Evolutionary conservation across 805 yeast species (phyloP).

Genomic region (Lachancea meyersii): DNA sequence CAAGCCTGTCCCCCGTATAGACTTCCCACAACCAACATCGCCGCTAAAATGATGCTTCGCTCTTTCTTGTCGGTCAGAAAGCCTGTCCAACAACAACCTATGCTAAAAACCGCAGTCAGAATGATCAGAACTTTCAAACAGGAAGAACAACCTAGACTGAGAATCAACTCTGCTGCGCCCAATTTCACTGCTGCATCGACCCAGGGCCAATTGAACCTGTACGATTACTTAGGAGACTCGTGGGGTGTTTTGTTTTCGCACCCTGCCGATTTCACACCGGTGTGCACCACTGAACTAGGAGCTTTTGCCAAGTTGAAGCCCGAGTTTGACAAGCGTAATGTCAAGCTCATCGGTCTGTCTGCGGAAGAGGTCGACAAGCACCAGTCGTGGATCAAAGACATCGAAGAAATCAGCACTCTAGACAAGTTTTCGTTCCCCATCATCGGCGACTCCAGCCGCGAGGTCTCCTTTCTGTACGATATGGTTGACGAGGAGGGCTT

Average conservation of each 20-base stretch:
- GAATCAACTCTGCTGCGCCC: slow-evolving; percentile 84
- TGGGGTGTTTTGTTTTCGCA: slow-evolving; percentile 91
- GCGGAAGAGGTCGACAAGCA: slow-evolving; percentile 79
- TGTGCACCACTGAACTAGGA: slow-evolving; percentile 93
- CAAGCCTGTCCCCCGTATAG: too few species aligned
- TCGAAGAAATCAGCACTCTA: slow-evolving; percentile 73
- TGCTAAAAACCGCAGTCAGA: slow-evolving; percentile 26
- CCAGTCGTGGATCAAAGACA: slow-evolving; percentile 83
- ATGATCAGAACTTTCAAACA: slow-evolving; percentile 43
- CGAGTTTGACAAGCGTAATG: slow-evolving; percentile 78
- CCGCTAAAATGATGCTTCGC: slow-evolving; percentile 19
- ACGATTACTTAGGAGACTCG: slow-evolving; percentile 74
- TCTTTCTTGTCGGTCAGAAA: slow-evolving; percentile 24
- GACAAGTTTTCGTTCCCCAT: slow-evolving; percentile 79
- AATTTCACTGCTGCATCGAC: slow-evolving; percentile 81
- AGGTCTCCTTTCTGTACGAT: slow-evolving; percentile 77
- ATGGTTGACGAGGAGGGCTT: slow-evolving; percentile 85
- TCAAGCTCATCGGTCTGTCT: slow-evolving; percentile 83
- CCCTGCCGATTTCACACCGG: slow-evolving; percentile 96
- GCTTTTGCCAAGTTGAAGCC: slow-evolving; percentile 87
- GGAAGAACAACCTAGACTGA: slow-evolving; percentile 51
- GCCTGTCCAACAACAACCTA: slow-evolving; percentile 19
- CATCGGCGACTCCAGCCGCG: slow-evolving; percentile 79
- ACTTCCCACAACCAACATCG: background rate
- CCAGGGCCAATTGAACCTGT: slow-evolving; percentile 77